A percentile compares a stretch with the other conserved stretches of the same genome.
phyloP scores from a whole-genome alignment of 495 filamentous ascomycete genomes.

The Melanomma pulvis-pyrius region DNA sequence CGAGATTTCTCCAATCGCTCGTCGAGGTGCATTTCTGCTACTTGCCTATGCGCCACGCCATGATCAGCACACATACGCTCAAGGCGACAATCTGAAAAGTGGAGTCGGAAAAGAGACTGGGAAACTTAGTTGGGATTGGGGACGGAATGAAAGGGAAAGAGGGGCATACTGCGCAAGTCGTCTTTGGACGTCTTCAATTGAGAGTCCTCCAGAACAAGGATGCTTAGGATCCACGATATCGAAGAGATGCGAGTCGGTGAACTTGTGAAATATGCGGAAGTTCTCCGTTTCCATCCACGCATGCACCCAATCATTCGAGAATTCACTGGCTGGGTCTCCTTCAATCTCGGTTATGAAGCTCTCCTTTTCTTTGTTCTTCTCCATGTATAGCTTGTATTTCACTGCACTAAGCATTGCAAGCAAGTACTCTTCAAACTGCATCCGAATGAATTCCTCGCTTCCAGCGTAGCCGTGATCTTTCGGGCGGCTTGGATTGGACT shows the following conservation, averaged over 20 bases:
- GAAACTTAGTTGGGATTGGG: not conserved
- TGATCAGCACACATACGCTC: slow-evolving; percentile 29
- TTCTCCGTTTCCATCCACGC: slow-evolving; percentile 86
- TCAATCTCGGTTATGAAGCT: slow-evolving; percentile 60
- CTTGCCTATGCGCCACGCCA: slow-evolving; percentile 43
- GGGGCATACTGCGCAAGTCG: slow-evolving; percentile 81
- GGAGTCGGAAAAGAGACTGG: slow-evolving; percentile 8
- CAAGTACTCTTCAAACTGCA: slow-evolving; percentile 97
- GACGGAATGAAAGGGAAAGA: slow-evolving; percentile 10
- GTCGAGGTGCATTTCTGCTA: slow-evolving; percentile 81
- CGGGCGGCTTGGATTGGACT: slow-evolving; percentile 79
- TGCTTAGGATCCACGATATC: slow-evolving; percentile 92
- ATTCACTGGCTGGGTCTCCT: slow-evolving; percentile 83
- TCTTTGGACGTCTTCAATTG: slow-evolving; percentile 92
- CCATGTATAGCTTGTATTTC: slow-evolving; percentile 84
- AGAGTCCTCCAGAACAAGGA: slow-evolving; percentile 90
- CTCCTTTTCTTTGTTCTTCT: slow-evolving; percentile 60
- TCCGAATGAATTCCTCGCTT: slow-evolving; percentile 95
- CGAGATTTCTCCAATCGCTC: slow-evolving; percentile 75
- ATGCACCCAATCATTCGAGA: slow-evolving; percentile 73
- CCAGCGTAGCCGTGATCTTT: slow-evolving; percentile 95
- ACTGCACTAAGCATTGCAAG: slow-evolving; percentile 83
- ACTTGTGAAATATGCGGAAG: slow-evolving; percentile 76
- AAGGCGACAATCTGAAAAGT: slow-evolving; percentile 17
- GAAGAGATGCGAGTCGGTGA: slow-evolving; percentile 85